Conservation (phyloP, 495 filamentous ascomycete genomes). For the Penicillium ucsense region DNA sequence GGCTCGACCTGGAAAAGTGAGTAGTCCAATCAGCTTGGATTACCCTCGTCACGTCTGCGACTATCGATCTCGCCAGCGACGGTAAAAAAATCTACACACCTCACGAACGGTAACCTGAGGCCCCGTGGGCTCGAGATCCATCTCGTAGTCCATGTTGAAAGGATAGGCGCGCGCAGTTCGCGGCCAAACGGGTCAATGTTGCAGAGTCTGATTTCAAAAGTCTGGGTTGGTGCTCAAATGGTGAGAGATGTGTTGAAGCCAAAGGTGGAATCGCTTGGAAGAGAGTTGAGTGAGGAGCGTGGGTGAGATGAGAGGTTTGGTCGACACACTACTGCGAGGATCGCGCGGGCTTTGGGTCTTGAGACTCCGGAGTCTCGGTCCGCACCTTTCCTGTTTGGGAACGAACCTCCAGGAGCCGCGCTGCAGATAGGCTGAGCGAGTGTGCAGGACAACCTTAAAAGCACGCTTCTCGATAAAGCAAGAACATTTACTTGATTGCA, state of each 20-base stretch:
- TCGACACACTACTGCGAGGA: constrained; percentile 3
- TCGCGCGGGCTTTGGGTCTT: constrained; percentile 17
- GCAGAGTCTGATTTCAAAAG: neutral
- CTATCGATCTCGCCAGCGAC: too few species aligned
- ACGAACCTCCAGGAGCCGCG: neutral
- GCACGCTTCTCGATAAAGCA: too few species aligned
- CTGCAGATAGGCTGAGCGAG: too few species aligned
- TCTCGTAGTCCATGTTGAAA: constrained; percentile 56
- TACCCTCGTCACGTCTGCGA: neutral
- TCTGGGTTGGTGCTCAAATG: neutral
- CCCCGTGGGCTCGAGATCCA: constrained; percentile 56
- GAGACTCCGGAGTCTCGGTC: constrained; percentile 16
- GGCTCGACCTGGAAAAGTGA: constrained; percentile 47
- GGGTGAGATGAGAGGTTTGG: constrained; percentile 3
- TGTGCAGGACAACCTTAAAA: too few species aligned
- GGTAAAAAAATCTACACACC: constrained; percentile 22
- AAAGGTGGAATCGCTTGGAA: neutral
- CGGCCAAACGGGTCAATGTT: constrained; percentile 11
- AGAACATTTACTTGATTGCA: too few species aligned
- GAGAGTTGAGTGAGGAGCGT: neutral
- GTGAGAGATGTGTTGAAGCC: neutral
- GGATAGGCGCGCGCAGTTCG: constrained; percentile 18
- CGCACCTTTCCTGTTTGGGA: constrained; percentile 31
- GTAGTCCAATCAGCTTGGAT: neutral
- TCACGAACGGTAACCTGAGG: constrained; percentile 64